Conservation (phyloP, 257 asterid genomes). For the Solanum gandarillasii region DNA sequence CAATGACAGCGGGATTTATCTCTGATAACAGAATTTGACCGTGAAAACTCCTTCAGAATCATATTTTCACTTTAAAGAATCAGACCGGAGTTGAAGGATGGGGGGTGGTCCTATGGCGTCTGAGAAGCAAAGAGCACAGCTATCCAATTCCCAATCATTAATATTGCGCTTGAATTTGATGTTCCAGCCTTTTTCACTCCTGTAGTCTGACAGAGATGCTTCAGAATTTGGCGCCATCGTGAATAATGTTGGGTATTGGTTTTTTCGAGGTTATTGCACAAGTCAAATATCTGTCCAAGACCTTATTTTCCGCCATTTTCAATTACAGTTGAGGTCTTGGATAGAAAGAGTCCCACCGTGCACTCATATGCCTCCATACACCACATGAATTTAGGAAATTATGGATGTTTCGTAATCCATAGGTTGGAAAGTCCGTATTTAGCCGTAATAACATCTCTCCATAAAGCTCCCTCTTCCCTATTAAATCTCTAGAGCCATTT, state of each 20-base stretch:
- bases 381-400: background rate
- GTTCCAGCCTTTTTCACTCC: background rate
- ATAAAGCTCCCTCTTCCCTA: background rate
- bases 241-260: background rate
- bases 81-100: background rate
- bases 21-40: background rate
- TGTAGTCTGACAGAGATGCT: background rate
- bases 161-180: background rate
- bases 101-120: background rate
- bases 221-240: background rate
- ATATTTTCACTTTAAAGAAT: background rate
- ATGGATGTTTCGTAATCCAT: background rate
- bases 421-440: background rate
- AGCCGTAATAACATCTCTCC: background rate
- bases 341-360: background rate
- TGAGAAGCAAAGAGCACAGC: background rate
- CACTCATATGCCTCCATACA: background rate
- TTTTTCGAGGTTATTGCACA: background rate
- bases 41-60: background rate
- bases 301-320: background rate
- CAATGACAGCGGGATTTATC: background rate
- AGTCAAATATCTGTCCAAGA: background rate
- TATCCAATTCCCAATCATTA: background rate
- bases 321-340: background rate
- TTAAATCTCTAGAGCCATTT: background rate